These are phyloP conservation scores for Thelonectria discophora DNA, from an alignment of 2,329 filamentous ascomycete species.

Conservation along the genomic window DNA sequence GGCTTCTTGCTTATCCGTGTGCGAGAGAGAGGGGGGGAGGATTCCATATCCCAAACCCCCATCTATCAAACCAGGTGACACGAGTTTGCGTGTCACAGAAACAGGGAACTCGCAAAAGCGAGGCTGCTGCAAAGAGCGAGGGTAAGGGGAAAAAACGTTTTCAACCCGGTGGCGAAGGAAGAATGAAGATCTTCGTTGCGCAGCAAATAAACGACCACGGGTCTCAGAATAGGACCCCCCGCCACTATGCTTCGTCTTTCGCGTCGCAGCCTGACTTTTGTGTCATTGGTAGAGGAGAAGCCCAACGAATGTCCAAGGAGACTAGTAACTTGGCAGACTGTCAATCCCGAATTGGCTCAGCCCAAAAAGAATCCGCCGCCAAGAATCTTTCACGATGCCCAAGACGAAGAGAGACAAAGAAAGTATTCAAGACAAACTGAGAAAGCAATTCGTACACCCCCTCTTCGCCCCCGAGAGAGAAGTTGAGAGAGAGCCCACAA, in stretches of 20 bases:
- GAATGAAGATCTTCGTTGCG: too few relatives aligned
- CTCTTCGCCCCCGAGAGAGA: neutral
- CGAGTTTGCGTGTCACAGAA: neutral
- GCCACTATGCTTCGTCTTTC: too few relatives aligned
- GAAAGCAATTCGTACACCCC: neutral
- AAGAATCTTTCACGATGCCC: conserved; percentile 6
- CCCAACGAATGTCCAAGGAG: conserved; percentile 3
- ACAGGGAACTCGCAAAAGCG: neutral
- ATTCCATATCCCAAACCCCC: neutral
- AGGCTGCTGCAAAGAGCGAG: too few relatives aligned
- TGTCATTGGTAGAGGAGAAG: too few relatives aligned
- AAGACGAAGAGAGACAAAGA: conserved; percentile 11
- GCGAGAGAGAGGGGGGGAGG: too few relatives aligned
- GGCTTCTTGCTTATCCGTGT: neutral
- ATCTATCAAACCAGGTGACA: too few relatives aligned
- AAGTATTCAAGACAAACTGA: neutral
- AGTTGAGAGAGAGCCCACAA: conserved; percentile 15
- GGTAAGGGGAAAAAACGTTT: too few relatives aligned
- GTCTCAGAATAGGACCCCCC: too few relatives aligned
- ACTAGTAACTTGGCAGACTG: neutral
- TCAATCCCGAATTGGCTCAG: conserved; percentile 1
- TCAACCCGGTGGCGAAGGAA: too few relatives aligned
- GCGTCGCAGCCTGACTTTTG: too few relatives aligned
- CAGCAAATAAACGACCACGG: too few relatives aligned
- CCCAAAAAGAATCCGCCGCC: conserved; percentile 3